Percentiles rank a stretch among this genome's conserved stretches.
Conservation (phyloP, 108 stramenopile species). For the Fistulifera solaris region DNA sequence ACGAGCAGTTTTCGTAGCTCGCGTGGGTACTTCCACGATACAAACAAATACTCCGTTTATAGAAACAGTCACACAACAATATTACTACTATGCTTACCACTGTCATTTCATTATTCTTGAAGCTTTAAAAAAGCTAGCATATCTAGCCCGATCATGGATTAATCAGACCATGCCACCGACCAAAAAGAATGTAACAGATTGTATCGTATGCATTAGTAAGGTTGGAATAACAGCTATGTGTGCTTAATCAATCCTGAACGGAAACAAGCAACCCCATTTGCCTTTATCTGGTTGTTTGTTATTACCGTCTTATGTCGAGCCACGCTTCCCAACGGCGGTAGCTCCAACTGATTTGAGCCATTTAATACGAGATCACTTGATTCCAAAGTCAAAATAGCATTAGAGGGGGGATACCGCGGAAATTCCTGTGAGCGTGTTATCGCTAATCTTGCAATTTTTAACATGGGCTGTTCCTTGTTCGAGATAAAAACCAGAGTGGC, state of each 20-base stretch:
- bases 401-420: conserved; percentile 57
- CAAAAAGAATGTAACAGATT: no score
- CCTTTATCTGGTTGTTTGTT: conserved; percentile 26
- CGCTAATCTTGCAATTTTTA: conserved; percentile 60
- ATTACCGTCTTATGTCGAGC: conserved; percentile 31
- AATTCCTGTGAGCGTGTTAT: conserved; percentile 68
- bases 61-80: no score
- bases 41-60: no score
- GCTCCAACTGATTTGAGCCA: conserved; percentile 58
- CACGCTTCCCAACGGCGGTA: conserved; percentile 47
- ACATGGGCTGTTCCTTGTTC: conserved; percentile 70
- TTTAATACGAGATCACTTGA: conserved; percentile 57
- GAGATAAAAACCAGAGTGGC: conserved; percentile 72
- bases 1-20: no score
- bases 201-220: no score
- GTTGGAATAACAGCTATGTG: no score
- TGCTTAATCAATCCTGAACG: conserved; percentile 29
- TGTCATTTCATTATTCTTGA: no score
- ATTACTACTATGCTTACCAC: no score
- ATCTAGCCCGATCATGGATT: no score
- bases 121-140: no score
- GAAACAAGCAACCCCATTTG: conserved; percentile 27
- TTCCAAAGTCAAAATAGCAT: conserved; percentile 48
- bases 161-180: no score
- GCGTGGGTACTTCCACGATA: no score